phyloP scores from a whole-genome alignment of 768 basidiomycete species.

The Suillus subaureus region DNA sequence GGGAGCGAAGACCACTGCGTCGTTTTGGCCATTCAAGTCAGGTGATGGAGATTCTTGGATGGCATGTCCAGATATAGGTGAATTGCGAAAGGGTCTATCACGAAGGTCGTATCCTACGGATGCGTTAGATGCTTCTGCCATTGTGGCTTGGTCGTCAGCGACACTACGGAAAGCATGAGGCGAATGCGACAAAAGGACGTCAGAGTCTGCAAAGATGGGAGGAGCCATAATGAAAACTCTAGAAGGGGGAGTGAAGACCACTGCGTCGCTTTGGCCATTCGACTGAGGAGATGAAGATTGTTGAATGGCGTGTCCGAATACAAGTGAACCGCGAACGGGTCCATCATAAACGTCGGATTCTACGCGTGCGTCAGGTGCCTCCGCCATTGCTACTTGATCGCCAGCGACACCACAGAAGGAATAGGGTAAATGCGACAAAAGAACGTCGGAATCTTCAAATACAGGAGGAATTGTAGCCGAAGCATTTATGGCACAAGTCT shows the following conservation, averaged over 20 bases:
- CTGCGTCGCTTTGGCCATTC: not conserved
- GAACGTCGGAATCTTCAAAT: not conserved
- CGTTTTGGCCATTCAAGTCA: not conserved
- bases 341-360: not conserved
- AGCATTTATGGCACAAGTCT: not conserved
- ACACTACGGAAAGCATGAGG: not conserved
- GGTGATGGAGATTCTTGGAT: not conserved
- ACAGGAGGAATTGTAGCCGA: not conserved
- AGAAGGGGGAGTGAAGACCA: conserved; percentile 22
- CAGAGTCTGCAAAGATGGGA: not conserved
- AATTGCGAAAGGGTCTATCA: too few relatives aligned
- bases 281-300: not conserved
- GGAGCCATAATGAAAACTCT: conserved; percentile 18
- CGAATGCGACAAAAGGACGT: not conserved
- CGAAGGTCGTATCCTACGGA: not conserved
- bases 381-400: not conserved
- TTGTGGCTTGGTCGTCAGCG: not conserved
- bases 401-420: not conserved
- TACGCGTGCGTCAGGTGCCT: not conserved
- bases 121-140: not conserved
- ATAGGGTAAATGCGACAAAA: not conserved
- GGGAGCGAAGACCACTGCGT: conserved; percentile 19
- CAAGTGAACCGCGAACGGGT: not conserved
- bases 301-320: not conserved
- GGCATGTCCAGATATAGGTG: conserved; percentile 4